Evolutionary conservation across 1,139 yeast species (phyloP).

Genomic region (Blastobotrys petasosporus): DNA sequence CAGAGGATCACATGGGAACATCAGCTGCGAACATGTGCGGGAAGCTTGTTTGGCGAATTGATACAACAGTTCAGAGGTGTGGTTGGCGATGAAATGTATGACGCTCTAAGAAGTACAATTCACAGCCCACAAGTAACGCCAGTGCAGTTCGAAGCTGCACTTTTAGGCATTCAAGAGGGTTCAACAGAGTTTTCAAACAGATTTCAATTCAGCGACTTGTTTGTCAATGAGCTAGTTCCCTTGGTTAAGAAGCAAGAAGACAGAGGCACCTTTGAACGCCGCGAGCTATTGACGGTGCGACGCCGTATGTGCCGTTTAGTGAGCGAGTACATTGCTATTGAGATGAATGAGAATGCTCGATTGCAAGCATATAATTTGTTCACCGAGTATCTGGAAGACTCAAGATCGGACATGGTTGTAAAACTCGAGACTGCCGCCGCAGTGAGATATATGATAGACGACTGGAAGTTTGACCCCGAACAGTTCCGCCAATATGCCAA

Average conservation of each 20-base stretch:
- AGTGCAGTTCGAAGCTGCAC: conserved; percentile 32
- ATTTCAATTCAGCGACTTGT: conserved; percentile 57
- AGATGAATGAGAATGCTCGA: conserved; percentile 55
- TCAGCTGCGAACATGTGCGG: conserved; percentile 84
- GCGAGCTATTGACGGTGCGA: conserved; percentile 49
- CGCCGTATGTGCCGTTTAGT: conserved; percentile 73
- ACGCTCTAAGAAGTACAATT: conserved; percentile 1
- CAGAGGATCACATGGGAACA: conserved; percentile 73
- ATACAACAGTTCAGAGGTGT: conserved; percentile 56
- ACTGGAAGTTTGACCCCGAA: conserved; percentile 73
- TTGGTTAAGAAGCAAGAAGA: conserved; percentile 3
- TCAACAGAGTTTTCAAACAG: conserved; percentile 57
- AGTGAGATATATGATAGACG: conserved; percentile 63
- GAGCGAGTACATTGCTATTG: conserved; percentile 72
- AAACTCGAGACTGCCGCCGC: conserved; percentile 70
- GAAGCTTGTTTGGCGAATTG: conserved; percentile 72
- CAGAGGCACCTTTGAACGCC: background rate
- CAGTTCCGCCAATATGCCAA: conserved; percentile 62
- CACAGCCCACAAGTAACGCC: background rate
- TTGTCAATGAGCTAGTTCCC: conserved; percentile 59
- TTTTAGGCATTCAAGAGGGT: conserved; percentile 77
- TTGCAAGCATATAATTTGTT: conserved; percentile 56
- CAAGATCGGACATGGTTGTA: conserved; percentile 65
- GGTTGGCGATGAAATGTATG: conserved; percentile 50
- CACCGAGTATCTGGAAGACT: conserved; percentile 40